Evolutionary conservation across 495 filamentous ascomycete species (phyloP), one percentile per base, ranked within the genome.

Genomic region (Aspergillus incahuasiensis): DNA sequence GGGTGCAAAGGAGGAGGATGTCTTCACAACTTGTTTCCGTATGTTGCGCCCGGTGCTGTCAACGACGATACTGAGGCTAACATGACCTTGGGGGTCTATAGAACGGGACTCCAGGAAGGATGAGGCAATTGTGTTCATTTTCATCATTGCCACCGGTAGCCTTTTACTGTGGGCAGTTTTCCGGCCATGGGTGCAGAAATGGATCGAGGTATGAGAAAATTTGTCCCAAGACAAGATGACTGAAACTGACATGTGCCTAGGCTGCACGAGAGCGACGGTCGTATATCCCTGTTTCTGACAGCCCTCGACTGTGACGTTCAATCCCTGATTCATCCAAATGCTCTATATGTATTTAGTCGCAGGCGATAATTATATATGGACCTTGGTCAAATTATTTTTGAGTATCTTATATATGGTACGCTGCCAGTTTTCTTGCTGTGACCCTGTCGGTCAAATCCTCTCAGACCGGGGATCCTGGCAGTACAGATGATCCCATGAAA

Each of bases 21-120:
- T 97, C 1, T 81, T 89, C 39, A 90, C 94, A 15, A 89, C 83
- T 20, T 98, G 94, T 71, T 97, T 97, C 71, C 92, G 85, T 88
- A 72, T 57, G 82, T 45, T 72, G 9, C 40, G 28, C 2, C 13
- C 25, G 19, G 5, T 20, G 38, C 21, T 28, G 16, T 54, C 25
- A 13, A 45, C 12, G 35, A 56, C 9, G 38, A 42, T 48, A 9
- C 11, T 42, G 4, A 32, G 24, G 46, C 42, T 62, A 52, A 63
- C 59, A 39, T 59, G 51, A n/a, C 4, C 20, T 25, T 20, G 39
- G 22, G 46, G 22, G 46, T 79, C 64, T 42, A 25, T 57, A 87
- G 84, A 96, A 70, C 80, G 92, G 57, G 92, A 97, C 67, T 92
- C 88, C 25, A 75, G 80, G 53, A 96, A 96, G 71, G 92, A 96